Evolutionary conservation across 2,329 filamentous ascomycete genomes (phyloP), one percentile per base, ranked within the genome.

Genomic region (Juglanconis juglandina): DNA sequence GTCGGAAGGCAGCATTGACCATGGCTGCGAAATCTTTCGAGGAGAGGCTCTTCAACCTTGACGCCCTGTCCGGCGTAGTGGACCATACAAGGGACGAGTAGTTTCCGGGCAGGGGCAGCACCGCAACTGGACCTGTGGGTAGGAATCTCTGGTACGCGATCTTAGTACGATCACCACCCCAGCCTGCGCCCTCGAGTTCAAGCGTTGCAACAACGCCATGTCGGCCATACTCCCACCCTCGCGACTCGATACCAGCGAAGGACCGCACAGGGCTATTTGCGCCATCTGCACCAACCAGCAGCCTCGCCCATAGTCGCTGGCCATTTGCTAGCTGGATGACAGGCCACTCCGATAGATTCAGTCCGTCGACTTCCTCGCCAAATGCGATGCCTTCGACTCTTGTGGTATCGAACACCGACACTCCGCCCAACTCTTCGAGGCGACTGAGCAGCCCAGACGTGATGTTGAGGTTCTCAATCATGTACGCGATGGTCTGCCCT

Each of bases 111-210:
- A 99, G 79, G 1, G 95, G 95, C 1, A 99, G 85, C 77, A 98
- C 87, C 17, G 95, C 95, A 55, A 98, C 86, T 0, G 95, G 95
- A 0, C 95, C 95, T 0, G 91, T 91, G 4, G 95, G 95, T 13
- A 99, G 80, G 77, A 99, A 99, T 58, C 95, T 87, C 76, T 99
- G 95, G 73, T 96, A 99, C 33, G 95, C 95, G 53, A 88, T 92
- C 71, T 90, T 92, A 68, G 71, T 77, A 53, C 78, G 76, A 14
- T 80, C 76, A 34, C 81, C 80, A 39, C 78, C 79, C 76, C 80
- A 83, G 41, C 82, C 83, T 51, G 79, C 76, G 58, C 83, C 83
- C 58, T 89, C 85, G 30, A 97, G 80, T 66, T 88, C 81, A 14
- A 99, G 78, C 1, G 93, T 96, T 56, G 95, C 95, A 17, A 99